Percentiles rank a stretch among this genome's conserved stretches.
These are phyloP conservation scores for Adansonia grandidieri DNA, from an alignment of 441 rosid species.

Conservation along the genomic window DNA sequence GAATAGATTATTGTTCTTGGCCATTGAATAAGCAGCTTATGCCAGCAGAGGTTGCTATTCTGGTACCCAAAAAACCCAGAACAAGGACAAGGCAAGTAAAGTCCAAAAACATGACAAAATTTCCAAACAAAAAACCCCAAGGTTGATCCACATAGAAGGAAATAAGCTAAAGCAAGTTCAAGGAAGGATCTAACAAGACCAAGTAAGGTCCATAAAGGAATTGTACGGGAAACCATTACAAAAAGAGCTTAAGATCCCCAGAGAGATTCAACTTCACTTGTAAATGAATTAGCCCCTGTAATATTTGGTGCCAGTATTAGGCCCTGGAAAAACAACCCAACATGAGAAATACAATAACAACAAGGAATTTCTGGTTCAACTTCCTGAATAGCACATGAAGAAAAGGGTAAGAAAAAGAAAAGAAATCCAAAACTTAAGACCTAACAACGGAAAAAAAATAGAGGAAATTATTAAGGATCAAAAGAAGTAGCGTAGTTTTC, in stretches of 20 bases:
- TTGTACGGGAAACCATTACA: conserved; percentile 40
- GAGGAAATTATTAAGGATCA: background rate
- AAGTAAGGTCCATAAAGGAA: conserved; percentile 43
- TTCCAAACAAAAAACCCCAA: conserved; percentile 42
- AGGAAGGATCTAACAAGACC: conserved; percentile 50
- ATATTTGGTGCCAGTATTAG: background rate
- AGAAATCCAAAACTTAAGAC: background rate
- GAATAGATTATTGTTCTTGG: conserved; percentile 35
- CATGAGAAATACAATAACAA: conserved; percentile 19
- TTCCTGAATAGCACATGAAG: conserved; percentile 14
- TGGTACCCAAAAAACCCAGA: conserved; percentile 44
- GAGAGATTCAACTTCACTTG: background rate
- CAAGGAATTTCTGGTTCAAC: background rate
- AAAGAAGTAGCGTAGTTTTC: background rate
- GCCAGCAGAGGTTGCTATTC: conserved; percentile 41
- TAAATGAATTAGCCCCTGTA: background rate
- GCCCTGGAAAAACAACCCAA: conserved; percentile 22
- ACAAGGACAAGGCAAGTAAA: conserved; percentile 50
- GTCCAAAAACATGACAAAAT: conserved; percentile 38
- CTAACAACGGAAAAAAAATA: background rate
- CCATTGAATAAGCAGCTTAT: conserved; percentile 50
- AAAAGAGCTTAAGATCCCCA: conserved; percentile 20
- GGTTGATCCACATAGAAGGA: conserved; percentile 50
- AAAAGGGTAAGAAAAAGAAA: background rate
- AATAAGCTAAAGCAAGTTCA: conserved; percentile 53